Base-by-base conservation (phyloP, 768 basidiomycete genomes). In the Crepidotus variabilis region DNA sequence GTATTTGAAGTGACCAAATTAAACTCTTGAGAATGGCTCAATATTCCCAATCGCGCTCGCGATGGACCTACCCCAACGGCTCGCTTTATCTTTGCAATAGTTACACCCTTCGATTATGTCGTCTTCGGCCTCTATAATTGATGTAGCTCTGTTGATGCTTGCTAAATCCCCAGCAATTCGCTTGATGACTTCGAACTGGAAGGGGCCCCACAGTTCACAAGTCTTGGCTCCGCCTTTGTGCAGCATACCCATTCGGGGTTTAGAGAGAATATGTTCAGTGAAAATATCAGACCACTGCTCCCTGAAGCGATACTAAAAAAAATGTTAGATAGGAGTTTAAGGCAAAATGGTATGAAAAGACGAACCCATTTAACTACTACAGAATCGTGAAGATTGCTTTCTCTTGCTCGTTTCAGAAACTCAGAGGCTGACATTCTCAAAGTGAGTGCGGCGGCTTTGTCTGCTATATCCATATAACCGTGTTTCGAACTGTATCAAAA, bases 381-480 rank as follows among this genome's bases (percentile, higher is more conserved):
- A 11, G 39, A 43, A 43, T 54, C 52, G 14, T n/a, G 43, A 14
- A 54, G 52, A n/a, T 33, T 46, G 21, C 14, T 16, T 63, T 16
- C 50, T 68, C 22, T 69, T 73, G 48, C 48, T 20, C 8, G 7
- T 7, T 14, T 6, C 1, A 55, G 54, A 50, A 55, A 55, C 0
- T 49, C 33, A 1, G 28, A 22, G 6, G 33, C 33, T 6, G 36
- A 2, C 6, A 20, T 6, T 6, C 24, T 47, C 11, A 62, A 43
- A 0, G 56, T 56, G 28, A 57, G 35, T 24, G n/a, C 34, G 3
- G 59, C 58, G 13, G 59, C 59, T 16, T 32, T 28, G 21, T 62
- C 39, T 2, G 54, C 59, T 14, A 62, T 16, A 5, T 56, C 53
- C 9, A 36, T 28, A 48, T 61, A 61, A n/a, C 51, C 55, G 49